These are phyloP conservation scores for Proliferodiscus dingleyae DNA, from an alignment of 2,329 filamentous ascomycete genomes.

Conservation along the genomic window DNA sequence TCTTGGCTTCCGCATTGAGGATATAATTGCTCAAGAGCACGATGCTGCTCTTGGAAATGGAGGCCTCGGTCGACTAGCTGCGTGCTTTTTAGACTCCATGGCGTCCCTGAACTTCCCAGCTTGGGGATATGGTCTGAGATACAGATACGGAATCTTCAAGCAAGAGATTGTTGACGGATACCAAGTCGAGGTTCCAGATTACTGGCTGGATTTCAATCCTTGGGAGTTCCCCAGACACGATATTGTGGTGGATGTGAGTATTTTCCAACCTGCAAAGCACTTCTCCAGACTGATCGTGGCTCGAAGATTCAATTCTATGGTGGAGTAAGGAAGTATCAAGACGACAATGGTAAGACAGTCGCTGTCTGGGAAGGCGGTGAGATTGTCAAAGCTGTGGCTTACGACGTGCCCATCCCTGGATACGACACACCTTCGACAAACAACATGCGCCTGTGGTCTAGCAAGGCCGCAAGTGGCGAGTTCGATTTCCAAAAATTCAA, in stretches of 20 bases:
- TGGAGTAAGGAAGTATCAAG: slow-evolving; percentile 66
- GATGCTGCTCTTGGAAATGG: slow-evolving; percentile 96
- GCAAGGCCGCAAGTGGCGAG: slow-evolving; percentile 92
- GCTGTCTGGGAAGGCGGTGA: slow-evolving; percentile 89
- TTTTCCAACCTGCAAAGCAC: slow-evolving; percentile 28
- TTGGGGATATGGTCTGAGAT: slow-evolving; percentile 95
- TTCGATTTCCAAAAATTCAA: slow-evolving; percentile 99
- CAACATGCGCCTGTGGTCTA: slow-evolving; percentile 95
- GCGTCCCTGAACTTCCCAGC: slow-evolving; percentile 92
- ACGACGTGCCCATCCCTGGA: slow-evolving; percentile 88
- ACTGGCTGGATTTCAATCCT: slow-evolving; percentile 98
- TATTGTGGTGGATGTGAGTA: slow-evolving; percentile 75
- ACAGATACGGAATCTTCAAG: slow-evolving; percentile 98
- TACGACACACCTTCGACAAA: slow-evolving; percentile 89
- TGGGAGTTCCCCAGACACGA: slow-evolving; percentile 98
- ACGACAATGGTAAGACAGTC: slow-evolving; percentile 70
- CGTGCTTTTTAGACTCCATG: slow-evolving; percentile 94
- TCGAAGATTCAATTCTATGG: slow-evolving; percentile 84
- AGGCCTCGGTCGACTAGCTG: slow-evolving; percentile 87
- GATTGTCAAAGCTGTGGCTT: slow-evolving; percentile 85
- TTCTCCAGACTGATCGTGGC: slow-evolving; percentile 8
- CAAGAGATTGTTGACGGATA: slow-evolving; percentile 98
- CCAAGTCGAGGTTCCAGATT: slow-evolving; percentile 96
- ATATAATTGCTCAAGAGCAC: slow-evolving; percentile 90
- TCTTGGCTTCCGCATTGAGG: slow-evolving; percentile 94